phyloP scores from a whole-genome alignment of 2,329 filamentous ascomycete species.

The Xenoacremonium recifei region DNA sequence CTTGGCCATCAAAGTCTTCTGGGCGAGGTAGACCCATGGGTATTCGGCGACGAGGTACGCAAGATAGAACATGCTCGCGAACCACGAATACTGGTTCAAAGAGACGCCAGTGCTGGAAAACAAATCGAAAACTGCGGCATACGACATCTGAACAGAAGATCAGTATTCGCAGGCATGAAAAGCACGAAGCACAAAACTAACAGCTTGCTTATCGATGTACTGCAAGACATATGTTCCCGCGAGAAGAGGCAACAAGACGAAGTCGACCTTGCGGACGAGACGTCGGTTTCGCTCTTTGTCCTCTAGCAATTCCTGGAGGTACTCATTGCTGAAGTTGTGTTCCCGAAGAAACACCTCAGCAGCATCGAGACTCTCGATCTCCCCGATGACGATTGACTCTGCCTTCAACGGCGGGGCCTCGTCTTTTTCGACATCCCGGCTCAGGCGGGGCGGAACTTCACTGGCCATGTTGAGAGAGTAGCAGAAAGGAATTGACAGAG shows the following conservation, averaged over 20 bases:
- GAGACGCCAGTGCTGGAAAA: constrained; percentile 45
- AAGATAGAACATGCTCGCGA: constrained; percentile 53
- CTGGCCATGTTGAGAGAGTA: no score
- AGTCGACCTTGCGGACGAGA: constrained; percentile 42
- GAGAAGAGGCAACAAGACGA: constrained; percentile 48
- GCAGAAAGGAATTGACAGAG: no score
- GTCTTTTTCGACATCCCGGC: no score
- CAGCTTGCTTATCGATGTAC: constrained; percentile 54
- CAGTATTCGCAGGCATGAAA: no score
- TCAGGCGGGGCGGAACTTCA: no score
- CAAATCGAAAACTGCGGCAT: constrained; percentile 53
- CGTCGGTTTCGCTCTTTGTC: constrained; percentile 13
- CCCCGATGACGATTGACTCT: neutral
- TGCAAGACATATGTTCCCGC: constrained; percentile 47
- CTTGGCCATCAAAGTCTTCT: constrained; percentile 31
- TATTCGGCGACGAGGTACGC: constrained; percentile 41
- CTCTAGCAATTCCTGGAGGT: no score
- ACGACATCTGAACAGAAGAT: no score
- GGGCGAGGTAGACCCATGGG: constrained; percentile 30
- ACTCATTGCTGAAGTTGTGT: no score
- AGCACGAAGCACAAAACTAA: no score
- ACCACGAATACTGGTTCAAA: constrained; percentile 47
- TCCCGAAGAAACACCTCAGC: no score
- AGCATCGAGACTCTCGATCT: no score
- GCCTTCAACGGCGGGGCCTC: no score